phyloP scores from a whole-genome alignment of 148 eudicot genomes.

The Polygonum maritimum region DNA sequence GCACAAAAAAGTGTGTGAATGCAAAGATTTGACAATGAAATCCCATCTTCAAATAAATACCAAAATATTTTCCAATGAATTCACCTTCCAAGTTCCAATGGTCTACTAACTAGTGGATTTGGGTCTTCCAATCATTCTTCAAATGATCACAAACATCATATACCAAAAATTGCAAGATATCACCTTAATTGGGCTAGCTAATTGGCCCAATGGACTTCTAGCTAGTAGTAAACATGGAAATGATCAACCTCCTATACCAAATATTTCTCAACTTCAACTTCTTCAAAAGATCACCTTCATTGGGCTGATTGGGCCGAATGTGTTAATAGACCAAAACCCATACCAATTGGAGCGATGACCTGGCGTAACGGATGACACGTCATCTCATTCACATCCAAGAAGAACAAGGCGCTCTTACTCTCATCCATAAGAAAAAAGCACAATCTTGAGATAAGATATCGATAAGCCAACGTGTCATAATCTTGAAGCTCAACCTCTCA shows the following conservation, averaged over 20 bases:
- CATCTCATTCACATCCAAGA: neutral
- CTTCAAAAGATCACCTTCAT: no score
- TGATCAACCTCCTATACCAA: no score
- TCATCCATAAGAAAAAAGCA: constrained; percentile 49
- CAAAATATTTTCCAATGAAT: neutral
- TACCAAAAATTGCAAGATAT: neutral
- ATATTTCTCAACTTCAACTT: no score
- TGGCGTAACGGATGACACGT: neutral
- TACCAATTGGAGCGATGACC: no score
- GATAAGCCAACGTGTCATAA: constrained; percentile 68
- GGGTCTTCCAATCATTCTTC: no score
- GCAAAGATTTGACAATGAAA: neutral
- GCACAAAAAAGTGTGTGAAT: neutral
- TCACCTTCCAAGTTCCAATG: neutral
- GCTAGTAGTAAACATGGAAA: no score
- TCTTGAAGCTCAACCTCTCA: constrained; percentile 10
- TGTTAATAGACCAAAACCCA: no score
- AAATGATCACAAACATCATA: no score
- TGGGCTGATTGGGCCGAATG: no score
- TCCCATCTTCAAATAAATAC: neutral
- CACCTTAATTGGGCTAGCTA: neutral
- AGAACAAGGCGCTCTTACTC: neutral
- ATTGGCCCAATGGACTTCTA: neutral
- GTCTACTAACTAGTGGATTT: no score
- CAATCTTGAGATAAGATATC: constrained; percentile 47